Evolutionary conservation across 208 protist genomes (phyloP).

Genomic region (Wallacemonas rigidus): DNA sequence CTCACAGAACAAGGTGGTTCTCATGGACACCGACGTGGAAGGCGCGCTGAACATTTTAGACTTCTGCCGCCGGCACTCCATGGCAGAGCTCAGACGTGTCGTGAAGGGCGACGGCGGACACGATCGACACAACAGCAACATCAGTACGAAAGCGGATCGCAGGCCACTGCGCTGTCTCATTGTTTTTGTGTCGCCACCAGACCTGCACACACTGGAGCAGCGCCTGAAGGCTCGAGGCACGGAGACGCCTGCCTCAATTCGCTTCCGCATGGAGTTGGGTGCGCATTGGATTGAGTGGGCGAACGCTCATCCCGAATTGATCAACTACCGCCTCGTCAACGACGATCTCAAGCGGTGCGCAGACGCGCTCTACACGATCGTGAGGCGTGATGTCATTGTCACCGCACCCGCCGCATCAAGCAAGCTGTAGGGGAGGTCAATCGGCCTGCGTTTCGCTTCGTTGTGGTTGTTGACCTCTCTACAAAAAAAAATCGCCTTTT

Average conservation of each 20-base stretch:
- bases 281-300: slow-evolving; percentile 63
- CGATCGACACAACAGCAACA: not conserved
- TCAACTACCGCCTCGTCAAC: slow-evolving; percentile 79
- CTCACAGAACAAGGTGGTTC: slow-evolving; percentile 37
- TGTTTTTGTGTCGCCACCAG: slow-evolving; percentile 81
- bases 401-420: slow-evolving; percentile 18
- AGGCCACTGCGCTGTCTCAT: slow-evolving; percentile 47
- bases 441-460: not conserved
- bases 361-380: slow-evolving; percentile 36
- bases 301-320: slow-evolving; percentile 49
- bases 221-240: slow-evolving; percentile 81
- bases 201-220: slow-evolving; percentile 56
- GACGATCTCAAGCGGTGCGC: slow-evolving; percentile 67
- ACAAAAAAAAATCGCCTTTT: too few species aligned
- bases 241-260: slow-evolving; percentile 79
- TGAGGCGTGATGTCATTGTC: slow-evolving; percentile 27
- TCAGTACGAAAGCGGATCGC: slow-evolving; percentile 8
- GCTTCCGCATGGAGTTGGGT: slow-evolving; percentile 52
- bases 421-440: slow-evolving; percentile 23
- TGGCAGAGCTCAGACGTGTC: slow-evolving; percentile 13
- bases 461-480: slow-evolving; percentile 4
- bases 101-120: not conserved
- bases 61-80: slow-evolving; percentile 40
- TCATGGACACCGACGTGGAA: slow-evolving; percentile 85
- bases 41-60: slow-evolving; percentile 69